A percentile compares a stretch with the other conserved stretches of the same genome.
These are phyloP conservation scores for Diaporthe ampelina DNA, from an alignment of 2,329 filamentous ascomycete species.

Conservation along the genomic window DNA sequence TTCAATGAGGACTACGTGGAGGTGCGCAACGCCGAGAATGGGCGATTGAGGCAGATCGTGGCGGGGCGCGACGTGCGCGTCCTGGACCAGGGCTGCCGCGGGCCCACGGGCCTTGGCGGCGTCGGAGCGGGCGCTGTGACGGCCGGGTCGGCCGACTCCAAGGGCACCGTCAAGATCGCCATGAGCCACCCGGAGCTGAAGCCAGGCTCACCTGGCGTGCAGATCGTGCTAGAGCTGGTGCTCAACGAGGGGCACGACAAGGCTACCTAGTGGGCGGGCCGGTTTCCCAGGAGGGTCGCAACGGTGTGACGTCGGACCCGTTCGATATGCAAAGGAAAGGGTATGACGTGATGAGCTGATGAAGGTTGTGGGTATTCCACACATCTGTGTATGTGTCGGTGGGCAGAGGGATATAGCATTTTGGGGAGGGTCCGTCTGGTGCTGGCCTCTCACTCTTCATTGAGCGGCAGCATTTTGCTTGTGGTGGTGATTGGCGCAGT, in stretches of 20 bases:
- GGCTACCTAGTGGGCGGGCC: conserved; percentile 40
- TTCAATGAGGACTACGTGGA: conserved; percentile 98
- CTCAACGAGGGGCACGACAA: conserved; percentile 87
- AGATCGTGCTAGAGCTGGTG: conserved; percentile 92
- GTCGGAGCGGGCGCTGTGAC: conserved; percentile 41
- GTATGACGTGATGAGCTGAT: conserved; percentile 25
- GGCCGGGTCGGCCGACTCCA: conserved; percentile 57
- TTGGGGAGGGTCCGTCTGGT: background rate
- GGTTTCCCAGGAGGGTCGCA: conserved; percentile 7
- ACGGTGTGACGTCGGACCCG: background rate
- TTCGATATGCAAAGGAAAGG: background rate
- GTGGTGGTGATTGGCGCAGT: conserved; percentile 2
- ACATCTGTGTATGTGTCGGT: background rate
- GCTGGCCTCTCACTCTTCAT: conserved; percentile 17
- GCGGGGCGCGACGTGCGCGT: conserved; percentile 90
- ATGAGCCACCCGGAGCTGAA: conserved; percentile 91
- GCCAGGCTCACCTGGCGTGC: conserved; percentile 71
- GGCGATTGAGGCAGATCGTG: conserved; percentile 92
- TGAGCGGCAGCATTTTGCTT: conserved; percentile 29
- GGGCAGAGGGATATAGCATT: background rate
- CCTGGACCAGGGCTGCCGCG: conserved; percentile 84
- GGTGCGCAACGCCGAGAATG: conserved; percentile 96
- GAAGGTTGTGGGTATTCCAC: background rate
- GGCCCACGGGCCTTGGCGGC: conserved; percentile 65
- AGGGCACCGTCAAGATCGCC: conserved; percentile 90